Conservation (phyloP, 2,329 filamentous ascomycete species). For the Coniosporium tulheliwenetii region DNA sequence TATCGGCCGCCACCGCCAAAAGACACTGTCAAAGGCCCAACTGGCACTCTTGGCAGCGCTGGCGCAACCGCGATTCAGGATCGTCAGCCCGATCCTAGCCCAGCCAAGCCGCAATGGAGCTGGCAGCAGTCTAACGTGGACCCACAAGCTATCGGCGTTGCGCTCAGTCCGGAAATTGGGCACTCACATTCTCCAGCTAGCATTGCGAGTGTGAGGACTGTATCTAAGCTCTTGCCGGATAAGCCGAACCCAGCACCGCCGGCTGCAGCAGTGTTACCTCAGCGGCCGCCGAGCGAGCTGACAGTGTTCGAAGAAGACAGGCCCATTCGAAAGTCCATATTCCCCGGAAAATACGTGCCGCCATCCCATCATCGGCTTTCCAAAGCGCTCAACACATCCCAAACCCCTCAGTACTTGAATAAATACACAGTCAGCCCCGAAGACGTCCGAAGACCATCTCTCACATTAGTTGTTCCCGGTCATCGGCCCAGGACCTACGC, state of each 20-base stretch:
- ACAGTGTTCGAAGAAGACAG: not conserved
- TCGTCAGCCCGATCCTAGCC: not conserved
- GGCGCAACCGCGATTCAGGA: too few relatives aligned
- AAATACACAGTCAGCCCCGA: too few relatives aligned
- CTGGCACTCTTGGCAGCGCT: too few relatives aligned
- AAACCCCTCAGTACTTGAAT: too few relatives aligned
- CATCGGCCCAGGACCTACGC: too few relatives aligned
- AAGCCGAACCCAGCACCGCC: not conserved
- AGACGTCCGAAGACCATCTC: too few relatives aligned
- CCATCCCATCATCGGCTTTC: too few relatives aligned
- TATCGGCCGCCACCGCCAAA: too few relatives aligned
- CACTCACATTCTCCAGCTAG: not conserved
- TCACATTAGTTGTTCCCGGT: too few relatives aligned
- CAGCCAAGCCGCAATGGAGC: not conserved
- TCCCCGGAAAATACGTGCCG: too few relatives aligned
- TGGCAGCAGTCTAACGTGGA: not conserved
- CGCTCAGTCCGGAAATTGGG: not conserved
- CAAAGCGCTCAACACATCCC: too few relatives aligned
- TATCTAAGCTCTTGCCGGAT: not conserved
- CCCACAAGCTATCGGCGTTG: constrained; percentile 1
- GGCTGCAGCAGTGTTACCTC: not conserved
- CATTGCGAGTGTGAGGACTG: not conserved
- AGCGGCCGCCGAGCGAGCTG: too few relatives aligned
- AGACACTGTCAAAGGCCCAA: not conserved
- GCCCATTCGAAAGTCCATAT: not conserved